Base-by-base conservation (phyloP, 768 basidiomycete species). In the Pseudohyphozyma bogoriensis region DNA sequence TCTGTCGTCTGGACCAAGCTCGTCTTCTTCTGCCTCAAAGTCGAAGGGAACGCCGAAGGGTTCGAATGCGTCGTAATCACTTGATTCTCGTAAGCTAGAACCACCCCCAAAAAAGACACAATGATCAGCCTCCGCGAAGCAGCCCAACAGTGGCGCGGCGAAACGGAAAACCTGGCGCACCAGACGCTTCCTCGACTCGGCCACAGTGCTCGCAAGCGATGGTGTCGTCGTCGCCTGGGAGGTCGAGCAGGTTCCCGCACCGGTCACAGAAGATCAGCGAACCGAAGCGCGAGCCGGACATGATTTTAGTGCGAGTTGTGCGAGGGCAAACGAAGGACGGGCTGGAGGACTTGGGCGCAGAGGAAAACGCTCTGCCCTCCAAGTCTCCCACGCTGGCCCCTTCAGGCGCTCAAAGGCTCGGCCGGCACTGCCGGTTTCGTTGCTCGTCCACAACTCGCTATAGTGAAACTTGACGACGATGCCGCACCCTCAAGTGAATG, bases 221-320 rank as follows among this genome's bases (percentile, higher is more conserved):
- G n/a, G 76, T 76, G 50, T 79, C 77, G 67, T 89, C 84, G 46
- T 84, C 83, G 47, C 84, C 85, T 0, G 95, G 95, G 26, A 90
- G 75, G 64, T 84, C 82, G 18, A 97, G 83, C 39, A 99, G 77
- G 1, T 89, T 93, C 18, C 90, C 90, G 67, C 95, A 99, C 60
- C 83, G 79, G 2, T 89, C 89, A 75, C 95, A 99, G 76, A 99
- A 97, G 42, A 97, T 77, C 29, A 97, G 78, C 1, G 91, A 92
- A 55, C 93, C 95, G 86, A 76, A 75, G 16, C 72, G 68, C 47
- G 74, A 67, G 16, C 24, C 18, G 12, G 40, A 22, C 1, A 40
- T 44, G 39, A 22, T 40, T 24, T 24, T 44, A n/a, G n/a, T n/a
- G n/a, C n/a, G n/a, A n/a, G n/a, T n/a, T n/a, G n/a, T 9, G 46